These are phyloP conservation scores for Pseudogymnoascus pannorum DNA, from an alignment of 2,329 filamentous ascomycete species.

Conservation along the genomic window DNA sequence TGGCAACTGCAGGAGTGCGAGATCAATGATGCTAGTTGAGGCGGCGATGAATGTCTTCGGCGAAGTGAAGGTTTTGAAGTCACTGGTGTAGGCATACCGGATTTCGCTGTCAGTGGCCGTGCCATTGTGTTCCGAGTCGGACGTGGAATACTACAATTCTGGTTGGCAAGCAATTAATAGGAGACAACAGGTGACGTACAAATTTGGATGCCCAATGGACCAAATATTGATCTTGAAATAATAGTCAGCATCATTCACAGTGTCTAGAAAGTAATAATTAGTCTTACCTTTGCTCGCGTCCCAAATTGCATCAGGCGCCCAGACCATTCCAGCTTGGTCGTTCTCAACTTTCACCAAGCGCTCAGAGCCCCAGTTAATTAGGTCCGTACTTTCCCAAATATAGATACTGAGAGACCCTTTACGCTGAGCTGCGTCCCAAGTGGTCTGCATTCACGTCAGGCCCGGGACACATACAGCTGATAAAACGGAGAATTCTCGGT, in stretches of 20 bases:
- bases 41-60: conserved; percentile 45
- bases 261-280: not conserved
- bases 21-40: conserved; percentile 43
- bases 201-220: conserved; percentile 43
- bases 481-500: not conserved
- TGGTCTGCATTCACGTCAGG: conserved; percentile 32
- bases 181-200: conserved; percentile 24
- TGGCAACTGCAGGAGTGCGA: conserved; percentile 45
- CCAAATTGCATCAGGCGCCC: conserved; percentile 50
- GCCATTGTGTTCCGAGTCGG: conserved; percentile 43
- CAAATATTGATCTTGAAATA: conserved; percentile 33
- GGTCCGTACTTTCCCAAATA: conserved; percentile 47
- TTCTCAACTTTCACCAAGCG: conserved; percentile 44
- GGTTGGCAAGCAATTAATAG: not conserved
- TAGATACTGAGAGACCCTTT: conserved; percentile 46
- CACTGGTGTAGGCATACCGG: conserved; percentile 47
- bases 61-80: conserved; percentile 45
- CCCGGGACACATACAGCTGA: not conserved
- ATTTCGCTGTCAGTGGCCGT: conserved; percentile 37
- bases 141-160: conserved; percentile 35
- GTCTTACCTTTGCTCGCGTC: conserved; percentile 35
- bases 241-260: conserved; percentile 13
- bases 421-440: conserved; percentile 45
- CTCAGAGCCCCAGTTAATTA: conserved; percentile 43
- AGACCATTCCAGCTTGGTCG: conserved; percentile 49